phyloP scores from a whole-genome alignment of 805 yeast species.

The Saccharomycopsis selenospora region DNA sequence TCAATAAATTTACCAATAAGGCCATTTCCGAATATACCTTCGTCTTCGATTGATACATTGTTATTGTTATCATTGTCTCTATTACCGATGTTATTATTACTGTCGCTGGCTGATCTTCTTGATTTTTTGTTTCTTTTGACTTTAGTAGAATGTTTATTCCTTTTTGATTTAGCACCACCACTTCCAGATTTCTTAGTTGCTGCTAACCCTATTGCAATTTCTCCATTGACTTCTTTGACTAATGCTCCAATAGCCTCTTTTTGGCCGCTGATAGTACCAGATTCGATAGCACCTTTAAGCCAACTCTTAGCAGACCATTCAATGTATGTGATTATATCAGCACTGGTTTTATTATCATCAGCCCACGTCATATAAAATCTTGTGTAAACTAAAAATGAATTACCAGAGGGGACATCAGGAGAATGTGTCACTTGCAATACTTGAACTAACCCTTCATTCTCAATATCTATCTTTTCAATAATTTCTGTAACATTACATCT shows the following conservation, averaged over 20 bases:
- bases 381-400: constrained; percentile 55
- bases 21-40: background rate
- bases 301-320: constrained; percentile 74
- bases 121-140: background rate
- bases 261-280: constrained; percentile 67
- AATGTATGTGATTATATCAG: constrained; percentile 47
- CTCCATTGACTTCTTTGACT: constrained; percentile 37
- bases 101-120: background rate
- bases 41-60: background rate
- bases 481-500: constrained; percentile 56
- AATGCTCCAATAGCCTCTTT: constrained; percentile 46
- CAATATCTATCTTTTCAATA: constrained; percentile 44
- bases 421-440: constrained; percentile 55
- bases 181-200: background rate
- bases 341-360: constrained; percentile 42
- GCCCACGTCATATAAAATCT: constrained; percentile 58
- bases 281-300: constrained; percentile 72
- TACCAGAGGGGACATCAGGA: constrained; percentile 82
- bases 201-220: constrained; percentile 3
- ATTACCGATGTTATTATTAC: background rate
- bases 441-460: constrained; percentile 33
- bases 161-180: background rate
- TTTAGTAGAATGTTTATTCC: background rate
- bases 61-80: background rate
- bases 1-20: background rate